A percentile compares a stretch with the other conserved stretches of the same genome.
These are phyloP conservation scores for Claviceps pusilla DNA, from an alignment of 2,329 filamentous ascomycete genomes.

Conservation along the genomic window DNA sequence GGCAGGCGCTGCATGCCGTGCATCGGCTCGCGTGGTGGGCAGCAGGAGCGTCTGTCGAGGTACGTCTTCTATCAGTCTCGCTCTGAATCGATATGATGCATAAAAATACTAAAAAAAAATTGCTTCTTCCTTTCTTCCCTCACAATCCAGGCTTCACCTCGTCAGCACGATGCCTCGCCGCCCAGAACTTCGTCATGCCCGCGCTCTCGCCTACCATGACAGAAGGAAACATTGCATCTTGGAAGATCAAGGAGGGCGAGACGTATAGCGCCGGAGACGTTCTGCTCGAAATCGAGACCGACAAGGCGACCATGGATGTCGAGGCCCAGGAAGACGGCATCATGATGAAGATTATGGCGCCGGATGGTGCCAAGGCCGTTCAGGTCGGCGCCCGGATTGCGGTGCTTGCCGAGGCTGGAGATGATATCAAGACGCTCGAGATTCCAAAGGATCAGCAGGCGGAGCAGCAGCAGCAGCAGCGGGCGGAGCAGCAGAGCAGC, in stretches of 20 bases:
- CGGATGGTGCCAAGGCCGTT: constrained; percentile 60
- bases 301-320: constrained; percentile 90
- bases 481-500: constrained; percentile 16
- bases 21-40: constrained; percentile 44
- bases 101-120: no score
- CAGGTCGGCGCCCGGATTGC: constrained; percentile 70
- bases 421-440: constrained; percentile 60
- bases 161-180: constrained; percentile 48
- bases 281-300: constrained; percentile 81
- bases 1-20: constrained; percentile 46
- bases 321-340: constrained; percentile 84
- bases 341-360: constrained; percentile 65
- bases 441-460: constrained; percentile 54
- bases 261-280: constrained; percentile 72
- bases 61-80: constrained; percentile 22
- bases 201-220: constrained; percentile 88
- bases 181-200: constrained; percentile 82
- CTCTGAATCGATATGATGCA: not conserved
- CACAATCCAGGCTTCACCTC: constrained; percentile 44
- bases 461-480: not conserved
- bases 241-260: constrained; percentile 80
- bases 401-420: constrained; percentile 65
- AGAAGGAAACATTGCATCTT: constrained; percentile 73
- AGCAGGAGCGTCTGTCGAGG: constrained; percentile 37
- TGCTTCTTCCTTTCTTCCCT: not conserved